These are phyloP conservation scores for Theobroma grandiflorum DNA, from an alignment of 441 rosid species.

Conservation along the genomic window DNA sequence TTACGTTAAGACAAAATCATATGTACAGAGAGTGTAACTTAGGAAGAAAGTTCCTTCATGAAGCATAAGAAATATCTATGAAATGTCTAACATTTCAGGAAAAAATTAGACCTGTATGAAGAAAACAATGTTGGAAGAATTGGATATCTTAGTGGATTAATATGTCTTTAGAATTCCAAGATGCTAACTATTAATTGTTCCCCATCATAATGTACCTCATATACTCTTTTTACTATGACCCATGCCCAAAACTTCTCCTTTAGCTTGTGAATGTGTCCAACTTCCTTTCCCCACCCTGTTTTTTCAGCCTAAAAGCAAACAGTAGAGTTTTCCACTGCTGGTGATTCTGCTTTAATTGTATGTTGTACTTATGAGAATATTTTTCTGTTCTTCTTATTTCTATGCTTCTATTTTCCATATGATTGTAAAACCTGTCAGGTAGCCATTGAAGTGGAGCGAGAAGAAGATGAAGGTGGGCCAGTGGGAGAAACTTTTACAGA, in stretches of 20 bases:
- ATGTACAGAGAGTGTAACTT: background rate
- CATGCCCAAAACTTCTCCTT: conserved; percentile 5
- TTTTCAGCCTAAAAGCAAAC: conserved; percentile 12
- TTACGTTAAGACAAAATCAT: background rate
- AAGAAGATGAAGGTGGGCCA: conserved; percentile 97
- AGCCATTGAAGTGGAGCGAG: conserved; percentile 97
- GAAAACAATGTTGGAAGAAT: conserved; percentile 4
- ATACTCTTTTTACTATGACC: too few relatives aligned
- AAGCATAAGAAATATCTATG: background rate
- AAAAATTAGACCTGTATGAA: background rate
- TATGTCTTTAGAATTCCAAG: background rate
- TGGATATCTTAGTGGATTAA: background rate
- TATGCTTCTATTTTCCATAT: conserved; percentile 25
- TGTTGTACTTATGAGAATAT: background rate
- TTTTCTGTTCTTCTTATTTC: conserved; percentile 27
- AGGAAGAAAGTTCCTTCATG: conserved; percentile 20
- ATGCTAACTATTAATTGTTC: background rate
- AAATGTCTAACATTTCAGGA: background rate
- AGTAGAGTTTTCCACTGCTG: background rate
- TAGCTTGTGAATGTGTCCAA: background rate
- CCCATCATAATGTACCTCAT: too few relatives aligned
- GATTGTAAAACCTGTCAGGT: conserved; percentile 60
- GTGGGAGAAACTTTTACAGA: conserved; percentile 96
- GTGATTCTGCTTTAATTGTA: background rate
- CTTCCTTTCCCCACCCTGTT: conserved; percentile 2